These are phyloP conservation scores for Trichophyton rubrum DNA, from an alignment of 2,329 filamentous ascomycete species.

Conservation along the genomic window DNA sequence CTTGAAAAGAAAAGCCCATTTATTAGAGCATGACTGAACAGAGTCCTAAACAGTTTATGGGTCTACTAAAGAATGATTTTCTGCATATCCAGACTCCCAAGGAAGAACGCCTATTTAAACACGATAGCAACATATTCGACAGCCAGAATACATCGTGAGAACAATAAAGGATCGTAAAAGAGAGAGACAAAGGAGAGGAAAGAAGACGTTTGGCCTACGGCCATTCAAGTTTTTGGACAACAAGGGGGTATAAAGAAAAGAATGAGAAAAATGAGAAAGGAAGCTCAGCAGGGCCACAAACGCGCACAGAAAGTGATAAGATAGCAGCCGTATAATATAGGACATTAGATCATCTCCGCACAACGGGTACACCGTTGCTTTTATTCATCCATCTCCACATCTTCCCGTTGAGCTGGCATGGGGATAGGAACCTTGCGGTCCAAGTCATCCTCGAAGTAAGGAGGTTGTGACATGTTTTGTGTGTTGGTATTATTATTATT, in stretches of 20 bases:
- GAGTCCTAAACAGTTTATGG: not conserved
- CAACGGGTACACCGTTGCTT: slow-evolving; percentile 17
- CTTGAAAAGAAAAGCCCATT: not conserved
- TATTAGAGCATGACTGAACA: not conserved
- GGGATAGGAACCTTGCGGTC: slow-evolving; percentile 14
- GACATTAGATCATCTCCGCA: not conserved
- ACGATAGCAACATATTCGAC: not conserved
- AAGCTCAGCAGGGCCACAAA: not conserved
- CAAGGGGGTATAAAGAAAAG: not conserved
- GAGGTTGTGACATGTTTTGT: not conserved
- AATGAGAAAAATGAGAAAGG: not conserved
- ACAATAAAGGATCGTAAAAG: not conserved
- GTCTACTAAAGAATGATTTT: not conserved
- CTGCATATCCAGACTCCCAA: not conserved
- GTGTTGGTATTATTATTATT: not conserved
- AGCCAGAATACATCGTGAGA: not conserved
- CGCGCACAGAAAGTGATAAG: not conserved
- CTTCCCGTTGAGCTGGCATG: slow-evolving; percentile 14
- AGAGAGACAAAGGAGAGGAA: not conserved
- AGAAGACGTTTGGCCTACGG: not conserved
- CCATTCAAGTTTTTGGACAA: not conserved
- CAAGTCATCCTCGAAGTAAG: not conserved
- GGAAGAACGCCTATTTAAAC: not conserved
- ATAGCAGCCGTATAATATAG: not conserved
- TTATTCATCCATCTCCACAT: slow-evolving; percentile 26